Evolutionary conservation across 225 moss, liverwort and hornwort genomes (phyloP).

Genomic region (Bryum argenteum): DNA sequence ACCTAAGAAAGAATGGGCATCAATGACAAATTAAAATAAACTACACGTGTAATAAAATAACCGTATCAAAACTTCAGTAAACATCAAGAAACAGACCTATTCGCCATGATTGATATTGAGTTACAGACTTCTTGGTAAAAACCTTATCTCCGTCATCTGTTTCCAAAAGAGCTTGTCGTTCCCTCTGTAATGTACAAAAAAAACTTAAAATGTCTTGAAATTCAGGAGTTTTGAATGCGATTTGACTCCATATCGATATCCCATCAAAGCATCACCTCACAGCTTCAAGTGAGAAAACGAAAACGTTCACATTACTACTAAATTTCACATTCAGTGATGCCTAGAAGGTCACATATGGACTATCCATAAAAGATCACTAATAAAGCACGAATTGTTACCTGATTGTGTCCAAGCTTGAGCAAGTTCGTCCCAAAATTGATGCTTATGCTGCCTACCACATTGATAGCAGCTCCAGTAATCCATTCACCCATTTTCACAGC

Average conservation of each 20-base stretch:
- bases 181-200: constrained; percentile 61
- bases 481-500: constrained; percentile 91
- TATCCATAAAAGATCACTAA: not conserved
- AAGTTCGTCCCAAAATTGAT: constrained; percentile 99
- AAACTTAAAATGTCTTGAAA: constrained; percentile 12
- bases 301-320: not conserved
- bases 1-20: constrained; percentile 13
- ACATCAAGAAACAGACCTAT: constrained; percentile 55
- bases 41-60: not conserved
- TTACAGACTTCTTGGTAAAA: constrained; percentile 70
- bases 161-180: constrained; percentile 76
- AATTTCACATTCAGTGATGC: no score
- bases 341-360: not conserved
- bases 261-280: constrained; percentile 22
- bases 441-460: constrained; percentile 91
- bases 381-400: constrained; percentile 52
- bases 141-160: constrained; percentile 74
- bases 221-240: constrained; percentile 9
- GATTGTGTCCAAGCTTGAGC: constrained; percentile 99
- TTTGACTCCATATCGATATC: not conserved
- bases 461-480: constrained; percentile 96
- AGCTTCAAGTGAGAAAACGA: not conserved
- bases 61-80: not conserved
- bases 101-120: constrained; percentile 91
- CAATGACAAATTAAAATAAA: constrained; percentile 19